Conservation (phyloP, 257 asterid species). For the Jacaranda copaia region DNA sequence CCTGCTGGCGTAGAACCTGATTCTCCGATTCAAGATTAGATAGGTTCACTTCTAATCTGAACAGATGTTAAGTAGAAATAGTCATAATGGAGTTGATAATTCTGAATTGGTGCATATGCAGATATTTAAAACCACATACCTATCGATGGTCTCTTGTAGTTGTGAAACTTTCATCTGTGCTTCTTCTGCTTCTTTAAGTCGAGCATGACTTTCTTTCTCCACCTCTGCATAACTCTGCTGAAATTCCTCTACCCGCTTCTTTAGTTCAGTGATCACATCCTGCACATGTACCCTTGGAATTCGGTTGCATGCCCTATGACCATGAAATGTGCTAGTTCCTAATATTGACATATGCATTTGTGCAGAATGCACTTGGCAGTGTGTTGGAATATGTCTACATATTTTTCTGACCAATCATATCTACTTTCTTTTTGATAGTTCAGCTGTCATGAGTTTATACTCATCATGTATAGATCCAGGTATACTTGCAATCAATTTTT, state of each 20-base stretch:
- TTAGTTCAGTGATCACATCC: slow-evolving; percentile 70
- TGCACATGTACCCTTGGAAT: slow-evolving; percentile 45
- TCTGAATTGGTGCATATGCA: slow-evolving; percentile 21
- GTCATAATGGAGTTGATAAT: slow-evolving; percentile 34
- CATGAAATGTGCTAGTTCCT: slow-evolving; percentile 21
- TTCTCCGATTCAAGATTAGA: slow-evolving; percentile 93
- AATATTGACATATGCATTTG: slow-evolving; percentile 13
- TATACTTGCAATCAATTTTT: neutral
- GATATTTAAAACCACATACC: slow-evolving; percentile 51
- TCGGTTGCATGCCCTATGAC: slow-evolving; percentile 25
- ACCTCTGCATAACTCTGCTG: slow-evolving; percentile 62
- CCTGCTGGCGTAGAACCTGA: slow-evolving; percentile 94
- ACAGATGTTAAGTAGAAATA: slow-evolving; percentile 38
- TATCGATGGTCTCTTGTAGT: slow-evolving; percentile 83
- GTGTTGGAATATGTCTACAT: neutral
- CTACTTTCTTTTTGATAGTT: neutral
- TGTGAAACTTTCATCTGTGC: slow-evolving; percentile 66
- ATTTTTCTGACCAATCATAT: neutral
- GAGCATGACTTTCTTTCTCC: slow-evolving; percentile 67
- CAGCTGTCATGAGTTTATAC: neutral
- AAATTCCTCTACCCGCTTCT: slow-evolving; percentile 66
- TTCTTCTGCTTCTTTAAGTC: slow-evolving; percentile 76
- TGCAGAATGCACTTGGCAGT: slow-evolving; percentile 8
- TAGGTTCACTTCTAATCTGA: slow-evolving; percentile 75
- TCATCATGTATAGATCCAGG: neutral